These are phyloP conservation scores for Tetraselmis striata DNA, from an alignment of 139 green algal genomes.

Conservation along the genomic window DNA sequence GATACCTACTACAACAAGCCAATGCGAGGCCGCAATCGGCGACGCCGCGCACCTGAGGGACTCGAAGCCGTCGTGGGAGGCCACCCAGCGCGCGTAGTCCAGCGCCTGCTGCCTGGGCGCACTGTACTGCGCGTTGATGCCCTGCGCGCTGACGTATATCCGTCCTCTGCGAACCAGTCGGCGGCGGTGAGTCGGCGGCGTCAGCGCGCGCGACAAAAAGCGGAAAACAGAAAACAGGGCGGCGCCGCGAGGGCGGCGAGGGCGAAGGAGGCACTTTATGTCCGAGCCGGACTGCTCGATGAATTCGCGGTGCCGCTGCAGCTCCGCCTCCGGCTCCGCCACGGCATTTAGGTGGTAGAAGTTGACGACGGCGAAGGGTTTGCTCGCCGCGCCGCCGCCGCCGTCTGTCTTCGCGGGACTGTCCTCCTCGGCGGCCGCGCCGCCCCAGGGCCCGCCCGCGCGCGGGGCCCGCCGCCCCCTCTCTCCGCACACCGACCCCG, in stretches of 20 bases:
- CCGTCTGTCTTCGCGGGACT: too few relatives aligned
- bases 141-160: slow-evolving; percentile 94
- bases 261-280: not conserved
- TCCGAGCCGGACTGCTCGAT: not conserved
- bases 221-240: too few relatives aligned
- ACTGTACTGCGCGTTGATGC: slow-evolving; percentile 92
- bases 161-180: slow-evolving; percentile 57
- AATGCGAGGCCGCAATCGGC: too few relatives aligned
- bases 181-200: too few relatives aligned
- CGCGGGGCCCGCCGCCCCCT: too few relatives aligned
- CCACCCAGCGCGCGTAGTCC: slow-evolving; percentile 69
- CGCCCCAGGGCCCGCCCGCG: too few relatives aligned
- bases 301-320: not conserved
- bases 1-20: too few relatives aligned
- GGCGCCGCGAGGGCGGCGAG: too few relatives aligned
- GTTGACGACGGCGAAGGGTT: not conserved
- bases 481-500: too few relatives aligned
- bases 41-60: not conserved
- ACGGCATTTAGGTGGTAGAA: not conserved
- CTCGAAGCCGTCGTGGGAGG: not conserved
- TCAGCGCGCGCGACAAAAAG: too few relatives aligned
- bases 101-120: slow-evolving; percentile 51
- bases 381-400: too few relatives aligned
- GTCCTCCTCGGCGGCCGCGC: too few relatives aligned
- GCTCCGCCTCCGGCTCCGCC: not conserved